Evolutionary conservation across 1,284 basidiomycete genomes (phyloP).

Genomic region (Rhodotorula sp.): DNA sequence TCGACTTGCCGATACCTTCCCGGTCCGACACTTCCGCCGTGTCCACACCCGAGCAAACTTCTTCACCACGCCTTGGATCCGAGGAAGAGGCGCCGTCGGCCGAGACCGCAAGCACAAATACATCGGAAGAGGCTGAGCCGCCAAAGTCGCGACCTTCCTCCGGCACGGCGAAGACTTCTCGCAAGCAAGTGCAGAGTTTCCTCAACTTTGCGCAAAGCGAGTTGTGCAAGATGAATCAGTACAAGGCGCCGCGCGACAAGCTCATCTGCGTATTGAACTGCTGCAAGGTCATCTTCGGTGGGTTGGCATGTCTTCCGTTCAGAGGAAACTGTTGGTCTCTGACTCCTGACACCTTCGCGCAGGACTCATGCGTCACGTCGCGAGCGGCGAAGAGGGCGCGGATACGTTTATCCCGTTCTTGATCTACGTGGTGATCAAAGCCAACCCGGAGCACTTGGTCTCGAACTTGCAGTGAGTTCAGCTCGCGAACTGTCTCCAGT

Average conservation of each 20-base stretch:
- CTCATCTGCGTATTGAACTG: conserved; percentile 95
- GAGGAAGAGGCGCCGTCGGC: background rate
- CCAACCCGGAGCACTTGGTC: conserved; percentile 87
- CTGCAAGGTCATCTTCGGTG: conserved; percentile 99
- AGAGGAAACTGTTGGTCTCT: rapidly evolving
- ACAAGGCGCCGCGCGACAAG: conserved; percentile 97
- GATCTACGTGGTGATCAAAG: conserved; percentile 89
- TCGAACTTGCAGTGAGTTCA: conserved; percentile 85
- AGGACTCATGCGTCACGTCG: conserved; percentile 85
- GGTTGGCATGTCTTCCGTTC: conserved; percentile 40
- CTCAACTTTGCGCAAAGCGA: conserved; percentile 95
- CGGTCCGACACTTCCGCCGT: background rate
- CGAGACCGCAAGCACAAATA: background rate
- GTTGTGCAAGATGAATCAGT: conserved; percentile 94
- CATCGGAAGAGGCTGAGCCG: background rate
- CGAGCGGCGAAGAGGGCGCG: conserved; percentile 54
- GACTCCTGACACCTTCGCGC: background rate
- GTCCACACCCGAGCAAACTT: background rate
- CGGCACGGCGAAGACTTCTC: background rate
- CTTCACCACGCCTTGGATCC: background rate
- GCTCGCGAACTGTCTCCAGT: background rate
- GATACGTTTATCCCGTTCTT: conserved; percentile 93
- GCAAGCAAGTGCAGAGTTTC: conserved; percentile 64
- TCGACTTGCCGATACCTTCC: conserved; percentile 66
- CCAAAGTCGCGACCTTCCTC: conserved; percentile 48